A percentile compares a stretch with the other conserved stretches of the same genome.
Conservation (phyloP, 805 yeast genomes). For the Torulaspora delbrueckii region DNA sequence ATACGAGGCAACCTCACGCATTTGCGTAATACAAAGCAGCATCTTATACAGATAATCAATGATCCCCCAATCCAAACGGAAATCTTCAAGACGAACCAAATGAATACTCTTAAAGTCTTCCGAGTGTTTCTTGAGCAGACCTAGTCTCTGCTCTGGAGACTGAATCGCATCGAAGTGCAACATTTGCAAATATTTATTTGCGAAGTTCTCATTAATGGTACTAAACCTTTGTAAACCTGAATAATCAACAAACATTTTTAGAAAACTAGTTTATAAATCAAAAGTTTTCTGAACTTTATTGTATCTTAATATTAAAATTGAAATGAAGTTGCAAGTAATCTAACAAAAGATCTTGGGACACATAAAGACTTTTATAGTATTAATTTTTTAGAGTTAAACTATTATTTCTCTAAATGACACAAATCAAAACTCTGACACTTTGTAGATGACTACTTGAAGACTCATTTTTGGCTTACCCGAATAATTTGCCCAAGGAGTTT, state of each 20-base stretch:
- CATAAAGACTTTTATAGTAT: not conserved
- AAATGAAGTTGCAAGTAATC: not conserved
- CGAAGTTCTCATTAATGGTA: slow-evolving; percentile 19
- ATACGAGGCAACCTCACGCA: slow-evolving; percentile 8
- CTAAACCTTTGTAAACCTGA: slow-evolving; percentile 21
- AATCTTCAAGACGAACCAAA: slow-evolving; percentile 12
- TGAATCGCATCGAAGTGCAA: slow-evolving; percentile 13
- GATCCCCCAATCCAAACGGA: slow-evolving; percentile 9
- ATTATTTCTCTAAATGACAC: not conserved
- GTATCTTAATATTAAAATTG: not conserved
- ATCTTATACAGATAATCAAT: slow-evolving; percentile 16
- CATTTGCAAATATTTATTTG: slow-evolving; percentile 16
- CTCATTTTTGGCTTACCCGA: not conserved
- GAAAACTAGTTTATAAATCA: not conserved
- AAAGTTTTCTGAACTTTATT: too few relatives aligned
- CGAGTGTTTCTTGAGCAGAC: slow-evolving; percentile 10
- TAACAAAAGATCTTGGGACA: not conserved
- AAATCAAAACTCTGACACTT: not conserved
- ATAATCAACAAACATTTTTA: slow-evolving; percentile 23
- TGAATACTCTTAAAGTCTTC: slow-evolving; percentile 8
- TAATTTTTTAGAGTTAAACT: not conserved
- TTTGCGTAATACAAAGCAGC: slow-evolving; percentile 15
- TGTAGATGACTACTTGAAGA: not conserved
- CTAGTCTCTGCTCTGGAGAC: slow-evolving; percentile 10
- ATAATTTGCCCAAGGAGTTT: not conserved